Evolutionary conservation across 768 basidiomycete species (phyloP).

Genomic region (Lepiota venenata): DNA sequence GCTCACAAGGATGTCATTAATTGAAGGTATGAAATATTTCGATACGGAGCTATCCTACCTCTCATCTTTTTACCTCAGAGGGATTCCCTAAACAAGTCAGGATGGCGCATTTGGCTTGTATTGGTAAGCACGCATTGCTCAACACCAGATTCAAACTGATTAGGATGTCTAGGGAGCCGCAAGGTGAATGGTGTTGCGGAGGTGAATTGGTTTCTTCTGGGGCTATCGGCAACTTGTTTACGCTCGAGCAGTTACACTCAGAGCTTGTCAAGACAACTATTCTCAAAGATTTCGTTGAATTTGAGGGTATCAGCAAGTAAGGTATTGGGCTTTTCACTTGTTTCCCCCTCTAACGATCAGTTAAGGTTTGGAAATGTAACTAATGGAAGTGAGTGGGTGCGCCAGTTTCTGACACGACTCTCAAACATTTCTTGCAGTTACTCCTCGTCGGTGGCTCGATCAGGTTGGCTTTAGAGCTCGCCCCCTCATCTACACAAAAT

Average conservation of each 20-base stretch:
- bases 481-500: neutral
- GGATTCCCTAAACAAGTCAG: constrained; percentile 81
- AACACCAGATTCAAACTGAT: constrained; percentile 7
- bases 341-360: constrained; percentile 9
- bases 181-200: constrained; percentile 97
- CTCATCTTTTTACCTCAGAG: constrained; percentile 45
- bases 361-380: constrained; percentile 85
- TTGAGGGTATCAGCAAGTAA: constrained; percentile 80
- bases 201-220: constrained; percentile 27
- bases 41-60: neutral
- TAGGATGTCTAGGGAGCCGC: constrained; percentile 52
- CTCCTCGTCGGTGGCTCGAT: constrained; percentile 91
- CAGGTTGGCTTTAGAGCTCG: constrained; percentile 38
- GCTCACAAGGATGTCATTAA: constrained; percentile 84
- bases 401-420: neutral
- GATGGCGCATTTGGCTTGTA: constrained; percentile 90
- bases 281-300: constrained; percentile 91
- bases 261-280: constrained; percentile 84
- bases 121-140: constrained; percentile 41
- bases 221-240: neutral
- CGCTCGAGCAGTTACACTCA: constrained; percentile 65
- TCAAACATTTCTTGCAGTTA: constrained; percentile 45
- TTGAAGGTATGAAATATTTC: constrained; percentile 59
- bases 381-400: constrained; percentile 71
- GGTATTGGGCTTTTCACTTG: constrained; percentile 21